Evolutionary conservation across 257 asterid genomes (phyloP), one percentile per base, ranked within the genome.

Genomic region (Anisodus tanguticus): DNA sequence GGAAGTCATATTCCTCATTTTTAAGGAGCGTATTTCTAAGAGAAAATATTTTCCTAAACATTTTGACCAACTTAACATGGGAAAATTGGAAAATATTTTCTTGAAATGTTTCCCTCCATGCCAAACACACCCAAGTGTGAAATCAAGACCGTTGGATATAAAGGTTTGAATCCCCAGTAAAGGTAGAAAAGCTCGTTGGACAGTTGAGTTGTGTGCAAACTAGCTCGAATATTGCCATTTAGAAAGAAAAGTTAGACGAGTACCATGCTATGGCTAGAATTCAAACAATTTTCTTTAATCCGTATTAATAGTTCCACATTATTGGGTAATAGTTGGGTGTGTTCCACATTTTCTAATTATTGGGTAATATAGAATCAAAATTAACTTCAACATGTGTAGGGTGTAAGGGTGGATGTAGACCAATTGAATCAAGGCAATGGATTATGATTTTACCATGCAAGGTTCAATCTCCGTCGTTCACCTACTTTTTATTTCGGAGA

Each of bases 311-410:
- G 16, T 13, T 53, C 22, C 49, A 53, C 15, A 53, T 8, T 53
- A 31, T 77, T 77, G 82, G 82, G 47, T 77, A 37, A 69, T 41
- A 41, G 78, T 31, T 31, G 35, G 35, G 35, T 31, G 35, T 31
- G 16, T 13, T 53, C 43, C 49, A 53, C 15, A 53, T 8, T 53
- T 31, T 31, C 35, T 31, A 31, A 31, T 31, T 31, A 31, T 77
- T 77, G 82, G 82, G 47, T 77, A 37, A 69, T 41, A 41, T 53
- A 77, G 82, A 53, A 77, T 53, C 64, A 77, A 77, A 53, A 51
- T 77, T 8, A 64, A 13, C 80, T 71, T 60, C 4, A 49, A 54
- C 45, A 39, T 74, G 17, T 74, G 68, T 58, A 10, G 51, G 51
- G 13, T 22, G 31, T 47, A 71, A 43, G 45, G 53, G 15, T n/a